A percentile compares a stretch with the other conserved stretches of the same genome.
phyloP scores from a whole-genome alignment of 2,329 filamentous ascomycete genomes.

The Chaetomium sp. region DNA sequence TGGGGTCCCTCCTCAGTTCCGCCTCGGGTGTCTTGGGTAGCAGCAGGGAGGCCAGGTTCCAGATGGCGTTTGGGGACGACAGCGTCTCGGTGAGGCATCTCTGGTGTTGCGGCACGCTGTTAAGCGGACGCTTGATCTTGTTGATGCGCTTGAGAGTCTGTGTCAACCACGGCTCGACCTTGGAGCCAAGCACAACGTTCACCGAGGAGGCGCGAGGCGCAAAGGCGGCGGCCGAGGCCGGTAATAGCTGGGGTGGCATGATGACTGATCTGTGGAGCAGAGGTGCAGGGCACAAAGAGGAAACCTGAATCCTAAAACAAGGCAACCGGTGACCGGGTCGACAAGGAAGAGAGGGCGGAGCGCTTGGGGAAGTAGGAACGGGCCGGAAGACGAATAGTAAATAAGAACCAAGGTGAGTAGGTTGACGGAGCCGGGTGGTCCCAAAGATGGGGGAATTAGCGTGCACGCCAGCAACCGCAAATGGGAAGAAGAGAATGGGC shows the following conservation, averaged over 20 bases:
- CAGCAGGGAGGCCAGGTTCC: conserved; percentile 92
- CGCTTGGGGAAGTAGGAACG: conserved; percentile 42
- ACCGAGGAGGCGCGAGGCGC: conserved; percentile 86
- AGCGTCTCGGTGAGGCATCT: conserved; percentile 93
- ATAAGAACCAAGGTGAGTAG: conserved; percentile 46
- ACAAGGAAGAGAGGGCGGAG: conserved; percentile 40
- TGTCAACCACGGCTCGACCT: conserved; percentile 95
- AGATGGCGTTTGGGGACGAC: conserved; percentile 87
- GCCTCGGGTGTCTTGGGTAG: conserved; percentile 84
- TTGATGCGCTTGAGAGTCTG: conserved; percentile 96
- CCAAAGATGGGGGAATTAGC: conserved; percentile 60
- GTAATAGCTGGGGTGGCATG: conserved; percentile 92
- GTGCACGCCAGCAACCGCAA: conserved; percentile 63
- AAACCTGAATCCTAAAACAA: conserved; percentile 11
- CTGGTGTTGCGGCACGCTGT: conserved; percentile 94
- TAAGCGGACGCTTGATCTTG: conserved; percentile 92
- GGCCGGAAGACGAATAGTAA: conserved; percentile 43
- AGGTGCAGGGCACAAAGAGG: conserved; percentile 19
- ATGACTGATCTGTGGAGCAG: conserved; percentile 37
- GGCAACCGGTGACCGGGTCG: conserved; percentile 18
- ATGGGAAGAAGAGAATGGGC: conserved; percentile 58
- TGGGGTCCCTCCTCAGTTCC: conserved; percentile 78
- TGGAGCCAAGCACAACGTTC: conserved; percentile 89
- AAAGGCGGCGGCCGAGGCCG: conserved; percentile 94
- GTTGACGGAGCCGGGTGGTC: conserved; percentile 51